A percentile compares a stretch with the other conserved stretches of the same genome.
Evolutionary conservation across 768 basidiomycete species (phyloP).

Genomic region (Wakefieldia striispora): DNA sequence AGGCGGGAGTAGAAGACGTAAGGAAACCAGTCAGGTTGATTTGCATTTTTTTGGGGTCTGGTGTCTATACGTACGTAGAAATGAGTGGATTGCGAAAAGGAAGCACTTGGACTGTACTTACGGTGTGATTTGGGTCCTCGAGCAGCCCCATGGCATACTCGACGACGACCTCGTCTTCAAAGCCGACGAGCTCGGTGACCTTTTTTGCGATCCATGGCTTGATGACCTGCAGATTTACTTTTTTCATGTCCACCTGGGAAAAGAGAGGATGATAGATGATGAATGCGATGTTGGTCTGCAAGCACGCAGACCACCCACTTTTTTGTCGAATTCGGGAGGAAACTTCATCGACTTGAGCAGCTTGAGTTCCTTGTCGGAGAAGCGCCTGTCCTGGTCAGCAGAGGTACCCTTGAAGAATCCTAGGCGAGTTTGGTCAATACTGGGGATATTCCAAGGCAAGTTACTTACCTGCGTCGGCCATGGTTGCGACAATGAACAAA

Average conservation of each 20-base stretch:
- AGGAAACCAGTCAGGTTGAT: constrained; percentile 93
- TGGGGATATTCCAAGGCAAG: constrained; percentile 9
- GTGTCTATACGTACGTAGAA: constrained; percentile 48
- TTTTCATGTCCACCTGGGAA: constrained; percentile 84
- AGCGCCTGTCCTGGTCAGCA: constrained; percentile 87
- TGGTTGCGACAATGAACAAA: constrained; percentile 27
- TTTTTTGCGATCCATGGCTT: constrained; percentile 95
- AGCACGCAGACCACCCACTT: constrained; percentile 42
- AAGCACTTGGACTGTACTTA: constrained; percentile 34
- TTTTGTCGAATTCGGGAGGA: constrained; percentile 84
- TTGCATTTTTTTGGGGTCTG: constrained; percentile 95
- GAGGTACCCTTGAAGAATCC: constrained; percentile 92
- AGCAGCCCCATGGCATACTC: constrained; percentile 95
- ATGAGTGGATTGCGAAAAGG: not conserved
- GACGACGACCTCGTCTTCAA: constrained; percentile 96
- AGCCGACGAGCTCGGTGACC: constrained; percentile 83
- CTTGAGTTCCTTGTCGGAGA: constrained; percentile 93
- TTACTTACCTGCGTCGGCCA: constrained; percentile 57
- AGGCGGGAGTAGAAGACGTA: constrained; percentile 77
- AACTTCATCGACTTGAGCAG: constrained; percentile 89
- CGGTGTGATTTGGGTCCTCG: constrained; percentile 83
- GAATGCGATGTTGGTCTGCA: not conserved
- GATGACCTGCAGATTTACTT: constrained; percentile 91
- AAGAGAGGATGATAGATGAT: not conserved
- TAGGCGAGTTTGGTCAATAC: constrained; percentile 8